Evolutionary conservation across 192 early-diverging fungal species (phyloP), one percentile per base, ranked within the genome.

Genomic region (Coemansia sp.): DNA sequence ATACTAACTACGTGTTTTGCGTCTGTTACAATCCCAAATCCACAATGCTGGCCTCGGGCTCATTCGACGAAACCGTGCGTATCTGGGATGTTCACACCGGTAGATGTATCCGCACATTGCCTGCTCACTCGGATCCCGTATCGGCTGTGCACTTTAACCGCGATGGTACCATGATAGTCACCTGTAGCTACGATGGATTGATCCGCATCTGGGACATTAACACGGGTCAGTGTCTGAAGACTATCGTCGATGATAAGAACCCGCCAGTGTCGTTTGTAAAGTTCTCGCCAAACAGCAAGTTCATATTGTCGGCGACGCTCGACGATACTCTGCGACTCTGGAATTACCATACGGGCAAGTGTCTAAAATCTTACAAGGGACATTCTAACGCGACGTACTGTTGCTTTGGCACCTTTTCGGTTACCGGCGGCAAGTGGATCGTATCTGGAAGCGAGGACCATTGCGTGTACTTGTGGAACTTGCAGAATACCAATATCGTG

Each of bases 211-310:
- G 98, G 98, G 98, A 99, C 76, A 94, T 94, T 30, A 88, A 91
- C 40, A 93, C 96, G n/a, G 97, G 98, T 39, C 93, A 98, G 76
- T 98, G 96, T 70, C 87, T 98, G 11, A 98, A 97, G 76, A 99
- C 98, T 4, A 80, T 99, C 29, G 90, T 99, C 16, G 93, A 96
- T 73, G 96, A 98, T 71, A 91, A 93, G 67, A 97, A 96, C 64
- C 96, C 94, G 52, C 90, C 92, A 16, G 96, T 98, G 87, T 95
- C 94, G 7, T 97, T 93, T 85, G 95, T 96, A 13, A 96, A 95
- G 75, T 99, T 99, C 74, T 98, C 96, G 34, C 98, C 98, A 38
- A 99, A 99, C 76, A 94, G 96, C 61, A 98, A 98, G 84, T 99
- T 94, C 71, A 95, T 99, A 65, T 84, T 99, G 41, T 94, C 98